A percentile compares a stretch with the other conserved stretches of the same genome.
Evolutionary conservation across 495 filamentous ascomycete species (phyloP).

Genomic region (Bacidia gigantensis): DNA sequence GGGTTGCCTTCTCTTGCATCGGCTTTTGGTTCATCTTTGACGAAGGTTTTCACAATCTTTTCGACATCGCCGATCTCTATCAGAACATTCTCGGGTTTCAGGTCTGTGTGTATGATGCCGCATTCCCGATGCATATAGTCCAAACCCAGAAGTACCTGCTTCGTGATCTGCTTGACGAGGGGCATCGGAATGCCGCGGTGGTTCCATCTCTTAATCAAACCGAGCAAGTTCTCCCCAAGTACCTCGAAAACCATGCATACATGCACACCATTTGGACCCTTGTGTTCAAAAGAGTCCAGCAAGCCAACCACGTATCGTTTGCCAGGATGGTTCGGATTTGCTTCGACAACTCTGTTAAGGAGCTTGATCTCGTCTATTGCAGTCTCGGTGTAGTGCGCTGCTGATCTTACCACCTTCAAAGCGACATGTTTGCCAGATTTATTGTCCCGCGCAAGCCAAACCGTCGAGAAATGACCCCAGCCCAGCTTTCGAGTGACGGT

Average conservation of each 20-base stretch:
- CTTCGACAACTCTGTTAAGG: slow-evolving; percentile 88
- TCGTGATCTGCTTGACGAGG: slow-evolving; percentile 95
- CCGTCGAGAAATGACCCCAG: slow-evolving; percentile 98
- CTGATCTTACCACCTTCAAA: slow-evolving; percentile 92
- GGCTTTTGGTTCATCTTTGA: slow-evolving; percentile 63
- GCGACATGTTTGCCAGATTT: slow-evolving; percentile 87
- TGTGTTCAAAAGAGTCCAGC: slow-evolving; percentile 93
- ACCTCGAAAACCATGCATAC: slow-evolving; percentile 99
- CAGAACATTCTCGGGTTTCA: slow-evolving; percentile 96
- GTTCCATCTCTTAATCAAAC: slow-evolving; percentile 96
- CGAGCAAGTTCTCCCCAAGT: slow-evolving; percentile 85
- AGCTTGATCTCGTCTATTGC: slow-evolving; percentile 98
- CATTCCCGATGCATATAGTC: slow-evolving; percentile 97
- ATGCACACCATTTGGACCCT: slow-evolving; percentile 88
- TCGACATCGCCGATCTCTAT: slow-evolving; percentile 99
- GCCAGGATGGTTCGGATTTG: slow-evolving; percentile 85
- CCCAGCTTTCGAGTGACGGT: slow-evolving; percentile 92
- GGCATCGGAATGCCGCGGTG: slow-evolving; percentile 93
- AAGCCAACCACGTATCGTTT: slow-evolving; percentile 89
- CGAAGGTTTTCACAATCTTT: slow-evolving; percentile 87
- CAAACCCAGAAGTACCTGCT: slow-evolving; percentile 87
- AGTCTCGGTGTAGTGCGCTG: slow-evolving; percentile 96
- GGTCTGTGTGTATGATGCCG: slow-evolving; percentile 96
- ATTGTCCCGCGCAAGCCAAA: slow-evolving; percentile 93
- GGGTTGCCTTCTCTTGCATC: slow-evolving; percentile 76